These are phyloP conservation scores for Ziziphus jujuba DNA, from an alignment of 306 rosid species.

Conservation along the genomic window DNA sequence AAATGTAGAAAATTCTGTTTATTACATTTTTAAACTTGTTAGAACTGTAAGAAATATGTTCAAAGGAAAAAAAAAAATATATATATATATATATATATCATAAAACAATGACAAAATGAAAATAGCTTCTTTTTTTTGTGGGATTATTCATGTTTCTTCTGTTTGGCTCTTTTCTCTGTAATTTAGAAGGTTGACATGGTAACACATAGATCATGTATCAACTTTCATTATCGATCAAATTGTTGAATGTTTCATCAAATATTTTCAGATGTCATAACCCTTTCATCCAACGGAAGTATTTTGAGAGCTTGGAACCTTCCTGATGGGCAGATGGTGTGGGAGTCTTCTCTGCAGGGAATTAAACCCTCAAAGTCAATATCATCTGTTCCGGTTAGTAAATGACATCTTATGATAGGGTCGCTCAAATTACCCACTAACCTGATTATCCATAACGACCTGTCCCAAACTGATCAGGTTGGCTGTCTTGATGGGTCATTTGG, in stretches of 20 bases:
- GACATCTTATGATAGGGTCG: not conserved
- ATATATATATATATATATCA: not conserved
- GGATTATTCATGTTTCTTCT: not conserved
- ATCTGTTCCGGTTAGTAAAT: constrained; percentile 61
- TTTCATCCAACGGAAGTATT: constrained; percentile 77
- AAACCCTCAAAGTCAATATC: constrained; percentile 64
- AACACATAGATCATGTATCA: not conserved
- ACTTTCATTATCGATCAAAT: constrained; percentile 8
- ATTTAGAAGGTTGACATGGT: not conserved
- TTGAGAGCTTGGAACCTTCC: constrained; percentile 98
- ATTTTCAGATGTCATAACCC: constrained; percentile 83
- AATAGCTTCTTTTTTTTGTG: too few species aligned
- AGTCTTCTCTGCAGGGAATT: constrained; percentile 67
- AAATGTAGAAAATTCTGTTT: too few species aligned
- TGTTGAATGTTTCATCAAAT: constrained; percentile 20
- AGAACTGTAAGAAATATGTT: not conserved
- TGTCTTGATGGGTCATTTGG: too few species aligned
- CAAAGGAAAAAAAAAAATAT: not conserved
- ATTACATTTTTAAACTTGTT: not conserved
- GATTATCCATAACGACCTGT: too few species aligned
- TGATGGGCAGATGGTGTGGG: constrained; percentile 99
- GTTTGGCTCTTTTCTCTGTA: not conserved
- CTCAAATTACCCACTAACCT: too few species aligned
- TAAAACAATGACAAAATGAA: too few species aligned
- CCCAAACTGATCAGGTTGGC: too few species aligned